A percentile compares a stretch with the other conserved stretches of the same genome.
Evolutionary conservation across 306 rosid species (phyloP).

Genomic region (Carpinus viminea): DNA sequence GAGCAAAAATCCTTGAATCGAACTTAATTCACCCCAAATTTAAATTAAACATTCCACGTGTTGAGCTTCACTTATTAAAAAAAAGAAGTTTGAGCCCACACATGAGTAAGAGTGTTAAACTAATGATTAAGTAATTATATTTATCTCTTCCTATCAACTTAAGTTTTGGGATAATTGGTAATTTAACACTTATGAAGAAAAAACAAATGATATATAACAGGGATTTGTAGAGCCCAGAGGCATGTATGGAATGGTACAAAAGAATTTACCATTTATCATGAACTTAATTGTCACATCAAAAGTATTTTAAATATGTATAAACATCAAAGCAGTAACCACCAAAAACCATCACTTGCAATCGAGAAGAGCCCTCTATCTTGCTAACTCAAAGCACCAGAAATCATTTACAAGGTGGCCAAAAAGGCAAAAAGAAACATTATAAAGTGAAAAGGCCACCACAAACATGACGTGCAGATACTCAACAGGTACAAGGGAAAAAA

Average conservation of each 20-base stretch:
- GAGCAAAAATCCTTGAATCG: no score
- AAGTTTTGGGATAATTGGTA: no score
- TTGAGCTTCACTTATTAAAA: no score
- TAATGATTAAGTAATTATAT: no score
- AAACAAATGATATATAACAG: neutral
- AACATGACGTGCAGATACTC: constrained; percentile 48
- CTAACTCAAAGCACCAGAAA: constrained; percentile 26
- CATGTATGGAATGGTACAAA: neutral
- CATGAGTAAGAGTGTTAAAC: no score
- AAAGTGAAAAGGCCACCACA: constrained; percentile 34
- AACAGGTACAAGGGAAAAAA: constrained; percentile 20
- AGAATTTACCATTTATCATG: neutral
- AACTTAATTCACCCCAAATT: no score
- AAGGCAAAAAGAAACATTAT: constrained; percentile 27
- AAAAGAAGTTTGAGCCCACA: no score
- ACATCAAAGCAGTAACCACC: constrained; percentile 34
- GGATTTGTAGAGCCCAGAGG: neutral
- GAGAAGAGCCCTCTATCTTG: constrained; percentile 38
- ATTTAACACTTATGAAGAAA: neutral
- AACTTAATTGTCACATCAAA: constrained; percentile 3
- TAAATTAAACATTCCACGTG: no score
- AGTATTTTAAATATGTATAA: constrained; percentile 23
- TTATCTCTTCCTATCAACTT: no score
- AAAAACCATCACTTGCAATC: constrained; percentile 42
- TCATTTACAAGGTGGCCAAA: constrained; percentile 48